Evolutionary conservation across 2,329 filamentous ascomycete species (phyloP).

Genomic region (Ophiostoma piceae): DNA sequence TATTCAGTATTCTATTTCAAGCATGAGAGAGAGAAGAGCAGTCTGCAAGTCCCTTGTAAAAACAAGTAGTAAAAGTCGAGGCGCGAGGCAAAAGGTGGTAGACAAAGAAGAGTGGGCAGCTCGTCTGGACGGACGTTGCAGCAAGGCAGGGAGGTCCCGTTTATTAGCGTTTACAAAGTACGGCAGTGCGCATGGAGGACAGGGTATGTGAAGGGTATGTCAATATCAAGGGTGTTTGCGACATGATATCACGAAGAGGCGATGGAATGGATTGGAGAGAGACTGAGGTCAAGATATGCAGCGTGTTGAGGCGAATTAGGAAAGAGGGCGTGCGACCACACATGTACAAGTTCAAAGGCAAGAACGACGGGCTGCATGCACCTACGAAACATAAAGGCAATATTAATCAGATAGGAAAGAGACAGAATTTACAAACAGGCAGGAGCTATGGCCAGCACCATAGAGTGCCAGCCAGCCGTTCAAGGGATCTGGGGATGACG

Average conservation of each 20-base stretch:
- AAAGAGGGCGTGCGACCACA: neutral
- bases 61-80: neutral
- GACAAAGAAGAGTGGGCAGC: slow-evolving; percentile 6
- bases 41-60: neutral
- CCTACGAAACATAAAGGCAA: neutral
- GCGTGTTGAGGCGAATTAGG: neutral
- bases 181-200: neutral
- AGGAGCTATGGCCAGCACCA: neutral
- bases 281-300: neutral
- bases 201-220: neutral
- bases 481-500: neutral
- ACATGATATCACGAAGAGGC: neutral
- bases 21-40: neutral
- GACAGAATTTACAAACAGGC: neutral
- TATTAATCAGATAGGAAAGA: neutral
- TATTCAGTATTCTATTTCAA: too few species aligned
- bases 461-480: neutral
- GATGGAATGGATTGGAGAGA: neutral
- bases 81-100: neutral
- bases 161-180: neutral
- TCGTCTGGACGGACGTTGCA: slow-evolving; percentile 18
- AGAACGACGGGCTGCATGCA: neutral
- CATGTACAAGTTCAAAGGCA: neutral
- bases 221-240: neutral
- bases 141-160: slow-evolving; percentile 3